Evolutionary conservation across 352 stramenopile genomes (phyloP).

Genomic region (Achlya hypogyna): DNA sequence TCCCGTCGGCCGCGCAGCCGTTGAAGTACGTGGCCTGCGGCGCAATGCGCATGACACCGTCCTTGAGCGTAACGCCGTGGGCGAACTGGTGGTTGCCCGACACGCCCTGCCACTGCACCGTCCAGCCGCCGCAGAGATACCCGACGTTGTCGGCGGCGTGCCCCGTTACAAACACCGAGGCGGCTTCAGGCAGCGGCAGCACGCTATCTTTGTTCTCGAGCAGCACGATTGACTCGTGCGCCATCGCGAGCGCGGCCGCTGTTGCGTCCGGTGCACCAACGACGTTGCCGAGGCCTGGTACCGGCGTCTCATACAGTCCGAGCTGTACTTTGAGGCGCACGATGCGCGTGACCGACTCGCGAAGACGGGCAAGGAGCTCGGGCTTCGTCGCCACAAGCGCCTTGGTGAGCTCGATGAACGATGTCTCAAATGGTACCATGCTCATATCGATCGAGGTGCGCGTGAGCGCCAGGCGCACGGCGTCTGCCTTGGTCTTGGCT

Average conservation of each 20-base stretch:
- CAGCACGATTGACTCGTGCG: constrained; percentile 21
- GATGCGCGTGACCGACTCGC: constrained; percentile 11
- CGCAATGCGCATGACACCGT: constrained; percentile 24
- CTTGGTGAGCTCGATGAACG: constrained; percentile 25
- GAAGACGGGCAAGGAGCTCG: neutral
- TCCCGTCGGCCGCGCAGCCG: constrained; percentile 24
- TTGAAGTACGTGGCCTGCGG: constrained; percentile 28
- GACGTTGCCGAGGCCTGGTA: neutral
- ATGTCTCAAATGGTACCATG: constrained; percentile 54
- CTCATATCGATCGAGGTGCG: constrained; percentile 90
- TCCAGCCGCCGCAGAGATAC: constrained; percentile 31
- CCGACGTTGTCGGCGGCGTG: constrained; percentile 29
- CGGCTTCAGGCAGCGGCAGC: constrained; percentile 9
- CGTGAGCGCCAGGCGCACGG: constrained; percentile 54
- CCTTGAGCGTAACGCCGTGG: constrained; percentile 27
- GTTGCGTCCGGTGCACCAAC: neutral
- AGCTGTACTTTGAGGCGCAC: constrained; percentile 16
- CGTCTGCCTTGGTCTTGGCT: constrained; percentile 45
- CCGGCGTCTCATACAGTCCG: constrained; percentile 1
- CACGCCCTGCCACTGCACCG: constrained; percentile 29
- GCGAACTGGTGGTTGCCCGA: constrained; percentile 28
- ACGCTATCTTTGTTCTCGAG: constrained; percentile 20
- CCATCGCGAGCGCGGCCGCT: neutral
- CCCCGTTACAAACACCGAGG: constrained; percentile 23
- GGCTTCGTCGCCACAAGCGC: constrained; percentile 18